Evolutionary conservation across 2,329 filamentous ascomycete genomes (phyloP), one percentile per base, ranked within the genome.

Genomic region (Aspergillus brunneoviolaceus): DNA sequence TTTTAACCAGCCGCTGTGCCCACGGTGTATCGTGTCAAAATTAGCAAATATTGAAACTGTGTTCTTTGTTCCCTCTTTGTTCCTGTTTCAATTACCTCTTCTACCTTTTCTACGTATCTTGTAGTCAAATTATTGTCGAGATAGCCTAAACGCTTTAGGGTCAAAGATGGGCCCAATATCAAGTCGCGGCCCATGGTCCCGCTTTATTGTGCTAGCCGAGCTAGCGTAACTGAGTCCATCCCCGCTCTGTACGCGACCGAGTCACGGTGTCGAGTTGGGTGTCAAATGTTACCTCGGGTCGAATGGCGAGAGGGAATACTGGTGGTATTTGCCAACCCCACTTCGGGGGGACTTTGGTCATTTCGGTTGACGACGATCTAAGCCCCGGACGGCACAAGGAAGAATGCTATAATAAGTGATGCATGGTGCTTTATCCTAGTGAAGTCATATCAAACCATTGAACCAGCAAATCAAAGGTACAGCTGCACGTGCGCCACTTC

Each of bases 11-110:
- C 49, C 51, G 33, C 59, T 50, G 48, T 55, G 45, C 59, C 59
- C 29, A 62, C 61, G 58, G 49, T 65, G 64, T 64, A 60, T 66
- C 53, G 47, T 59, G 62, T 49, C 56, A 57, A 49, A 54, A 66
- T 65, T 64, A 63, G 64, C 64, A 60, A 55, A 59, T n/a, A 31
- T 61, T 33, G 51, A 59, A 55, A 35, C 29, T 56, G 55, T 60
- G 42, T 45, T 60, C n/a, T 42, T 52, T 61, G 58, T 9, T 45
- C 16, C 5, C 5, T 45, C 14, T 42, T 42, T n/a, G 16, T 42
- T 14, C 16, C 5, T 5, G 11, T 42, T 42, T 45, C n/a, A n/a
- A 45, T 3, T 45, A 1, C 10, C 4, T 2, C 5, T 10, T 12
- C 33, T 16, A 16, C 12, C 12, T 5, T 16, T 12, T 12, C 33